Percentiles rank a stretch among this genome's conserved stretches.
Evolutionary conservation across 2,329 filamentous ascomycete species (phyloP).

Genomic region (Fusarium sp.): DNA sequence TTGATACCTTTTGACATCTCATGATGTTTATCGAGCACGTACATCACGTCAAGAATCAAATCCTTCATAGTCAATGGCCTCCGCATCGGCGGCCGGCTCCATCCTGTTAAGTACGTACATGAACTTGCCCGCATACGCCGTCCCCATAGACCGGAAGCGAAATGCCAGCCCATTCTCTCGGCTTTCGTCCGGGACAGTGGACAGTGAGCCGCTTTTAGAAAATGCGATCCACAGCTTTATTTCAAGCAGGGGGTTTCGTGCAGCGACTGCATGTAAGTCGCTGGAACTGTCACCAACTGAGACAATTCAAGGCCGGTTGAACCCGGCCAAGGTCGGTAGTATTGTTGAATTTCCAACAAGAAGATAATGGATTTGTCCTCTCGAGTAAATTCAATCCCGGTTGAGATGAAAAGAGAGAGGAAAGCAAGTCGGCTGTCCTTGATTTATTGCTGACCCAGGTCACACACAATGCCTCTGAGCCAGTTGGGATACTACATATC

Average conservation of each 20-base stretch:
- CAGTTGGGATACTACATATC: not conserved
- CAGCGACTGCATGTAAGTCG: not conserved
- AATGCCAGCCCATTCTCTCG: conserved; percentile 2
- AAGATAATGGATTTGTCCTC: not conserved
- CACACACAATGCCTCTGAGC: not conserved
- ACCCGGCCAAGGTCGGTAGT: not conserved
- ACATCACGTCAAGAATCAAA: not conserved
- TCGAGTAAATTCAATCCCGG: not conserved
- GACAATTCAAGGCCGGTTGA: not conserved
- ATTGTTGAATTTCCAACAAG: not conserved
- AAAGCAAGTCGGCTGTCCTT: not conserved
- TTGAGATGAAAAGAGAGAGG: not conserved
- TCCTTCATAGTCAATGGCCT: not conserved
- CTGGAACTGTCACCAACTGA: not conserved
- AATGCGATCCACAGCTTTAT: not conserved
- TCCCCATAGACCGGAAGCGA: conserved; percentile 16
- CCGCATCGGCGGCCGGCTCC: conserved; percentile 3
- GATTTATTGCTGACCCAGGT: not conserved
- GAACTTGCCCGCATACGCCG: not conserved
- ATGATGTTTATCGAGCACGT: not conserved
- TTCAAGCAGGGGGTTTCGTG: not conserved
- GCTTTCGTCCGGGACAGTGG: conserved; percentile 10
- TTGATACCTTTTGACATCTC: conserved; percentile 5
- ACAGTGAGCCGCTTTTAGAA: not conserved
- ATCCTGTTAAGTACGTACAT: conserved; percentile 9